phyloP scores from a whole-genome alignment of 768 basidiomycete species.

The Kwoniella dejecticola region DNA sequence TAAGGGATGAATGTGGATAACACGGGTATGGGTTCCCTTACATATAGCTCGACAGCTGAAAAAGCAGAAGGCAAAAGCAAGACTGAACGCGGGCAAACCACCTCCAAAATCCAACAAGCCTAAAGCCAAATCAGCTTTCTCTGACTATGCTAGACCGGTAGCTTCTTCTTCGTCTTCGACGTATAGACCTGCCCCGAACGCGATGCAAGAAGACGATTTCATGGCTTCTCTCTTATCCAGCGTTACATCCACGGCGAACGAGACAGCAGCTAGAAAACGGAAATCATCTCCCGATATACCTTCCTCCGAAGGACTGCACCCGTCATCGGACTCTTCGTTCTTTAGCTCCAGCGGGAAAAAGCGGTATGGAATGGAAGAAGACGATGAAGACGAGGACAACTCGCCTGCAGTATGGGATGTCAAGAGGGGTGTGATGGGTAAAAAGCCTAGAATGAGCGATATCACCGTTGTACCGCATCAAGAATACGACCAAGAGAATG shows the following conservation, averaged over 20 bases:
- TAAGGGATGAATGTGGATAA: not conserved
- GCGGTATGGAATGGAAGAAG: conserved; percentile 42
- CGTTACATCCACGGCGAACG: conserved; percentile 49
- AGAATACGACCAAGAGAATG: conserved; percentile 24
- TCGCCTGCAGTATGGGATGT: conserved; percentile 34
- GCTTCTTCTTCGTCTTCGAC: conserved; percentile 59
- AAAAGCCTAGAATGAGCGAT: conserved; percentile 47
- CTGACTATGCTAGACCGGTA: conserved; percentile 55
- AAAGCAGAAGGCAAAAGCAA: conserved; percentile 27
- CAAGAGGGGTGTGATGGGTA: conserved; percentile 40
- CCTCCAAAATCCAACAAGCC: conserved; percentile 49
- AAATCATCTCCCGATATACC: conserved; percentile 55
- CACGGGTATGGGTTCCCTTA: no score
- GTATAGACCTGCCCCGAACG: conserved; percentile 75
- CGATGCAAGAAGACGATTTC: conserved; percentile 82
- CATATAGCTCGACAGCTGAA: conserved; percentile 41
- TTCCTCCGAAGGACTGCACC: conserved; percentile 44
- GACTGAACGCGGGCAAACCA: conserved; percentile 26
- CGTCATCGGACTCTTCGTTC: conserved; percentile 44
- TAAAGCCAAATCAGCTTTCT: conserved; percentile 55
- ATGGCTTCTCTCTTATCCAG: conserved; percentile 76
- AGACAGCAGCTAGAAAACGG: conserved; percentile 61
- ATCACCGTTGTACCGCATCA: conserved; percentile 31
- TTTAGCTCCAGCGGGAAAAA: conserved; percentile 26
- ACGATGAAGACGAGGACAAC: conserved; percentile 40